phyloP scores from a whole-genome alignment of 495 filamentous ascomycete genomes.

The Penicillium silybi region DNA sequence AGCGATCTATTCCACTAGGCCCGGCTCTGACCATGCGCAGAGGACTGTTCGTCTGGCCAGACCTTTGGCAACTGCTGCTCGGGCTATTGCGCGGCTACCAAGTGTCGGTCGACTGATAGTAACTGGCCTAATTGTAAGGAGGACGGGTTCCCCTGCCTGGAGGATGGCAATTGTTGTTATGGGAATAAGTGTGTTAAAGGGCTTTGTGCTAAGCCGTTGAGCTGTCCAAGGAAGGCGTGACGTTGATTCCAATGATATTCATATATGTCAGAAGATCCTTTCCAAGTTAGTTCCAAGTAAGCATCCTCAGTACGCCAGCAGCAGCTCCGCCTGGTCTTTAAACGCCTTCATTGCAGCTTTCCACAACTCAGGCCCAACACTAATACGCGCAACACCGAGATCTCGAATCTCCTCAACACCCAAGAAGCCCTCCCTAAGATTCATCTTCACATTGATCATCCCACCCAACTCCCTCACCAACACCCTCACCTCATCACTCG shows the following conservation, averaged over 20 bases:
- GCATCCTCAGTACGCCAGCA: background rate
- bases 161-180: slow-evolving; percentile 25
- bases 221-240: background rate
- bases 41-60: slow-evolving; percentile 11
- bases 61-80: slow-evolving; percentile 22
- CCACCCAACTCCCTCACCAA: slow-evolving; percentile 33
- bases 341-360: slow-evolving; percentile 25
- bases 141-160: slow-evolving; percentile 16
- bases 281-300: background rate
- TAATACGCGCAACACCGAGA: slow-evolving; percentile 46
- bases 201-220: slow-evolving; percentile 7
- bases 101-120: slow-evolving; percentile 21
- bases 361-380: slow-evolving; percentile 33
- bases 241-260: background rate
- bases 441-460: slow-evolving; percentile 38
- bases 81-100: slow-evolving; percentile 23
- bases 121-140: slow-evolving; percentile 25
- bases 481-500: slow-evolving; percentile 30
- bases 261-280: too few species aligned
- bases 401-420: slow-evolving; percentile 33
- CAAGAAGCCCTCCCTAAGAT: slow-evolving; percentile 21
- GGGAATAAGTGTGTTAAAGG: slow-evolving; percentile 20
- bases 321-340: slow-evolving; percentile 24
- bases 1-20: background rate
- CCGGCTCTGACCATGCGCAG: background rate